phyloP scores from a whole-genome alignment of 345 rosid species.

The Pistacia vera region DNA sequence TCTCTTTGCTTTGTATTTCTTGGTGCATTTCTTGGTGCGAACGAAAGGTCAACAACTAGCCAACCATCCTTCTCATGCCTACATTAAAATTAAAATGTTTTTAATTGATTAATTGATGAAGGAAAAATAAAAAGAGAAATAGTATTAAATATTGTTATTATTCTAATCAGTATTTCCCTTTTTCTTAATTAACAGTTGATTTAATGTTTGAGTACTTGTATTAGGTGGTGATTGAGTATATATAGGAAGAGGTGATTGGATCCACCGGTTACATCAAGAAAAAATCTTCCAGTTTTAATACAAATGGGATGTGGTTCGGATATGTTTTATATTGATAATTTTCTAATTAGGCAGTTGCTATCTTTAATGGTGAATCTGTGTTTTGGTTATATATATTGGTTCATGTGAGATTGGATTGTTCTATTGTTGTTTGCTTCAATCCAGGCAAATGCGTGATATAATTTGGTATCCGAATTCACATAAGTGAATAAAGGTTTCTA shows the following conservation, averaged over 20 bases:
- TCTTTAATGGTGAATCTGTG: neutral
- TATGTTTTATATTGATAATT: neutral
- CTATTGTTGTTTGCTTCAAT: neutral
- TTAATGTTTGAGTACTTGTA: neutral
- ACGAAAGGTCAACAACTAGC: too few species aligned
- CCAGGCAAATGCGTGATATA: neutral
- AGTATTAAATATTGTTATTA: conserved; percentile 29
- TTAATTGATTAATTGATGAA: too few species aligned
- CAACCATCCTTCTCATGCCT: too few species aligned
- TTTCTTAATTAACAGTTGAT: neutral
- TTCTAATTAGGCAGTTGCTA: neutral
- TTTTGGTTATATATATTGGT: neutral
- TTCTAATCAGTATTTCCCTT: conserved; percentile 6
- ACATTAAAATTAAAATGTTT: too few species aligned
- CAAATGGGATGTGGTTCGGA: conserved; percentile 5
- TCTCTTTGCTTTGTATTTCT: too few species aligned
- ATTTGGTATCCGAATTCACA: too few species aligned
- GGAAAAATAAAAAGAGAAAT: conserved; percentile 13
- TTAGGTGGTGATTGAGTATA: conserved; percentile 6
- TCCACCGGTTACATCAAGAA: neutral
- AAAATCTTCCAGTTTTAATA: conserved; percentile 17
- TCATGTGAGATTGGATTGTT: neutral
- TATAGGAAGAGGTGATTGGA: neutral
- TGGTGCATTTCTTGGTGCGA: too few species aligned
- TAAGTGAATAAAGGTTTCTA: too few species aligned